A percentile compares a stretch with the other conserved stretches of the same genome.
These are phyloP conservation scores for Glaciozyma martinii DNA, from an alignment of 768 basidiomycete genomes.

Conservation along the genomic window DNA sequence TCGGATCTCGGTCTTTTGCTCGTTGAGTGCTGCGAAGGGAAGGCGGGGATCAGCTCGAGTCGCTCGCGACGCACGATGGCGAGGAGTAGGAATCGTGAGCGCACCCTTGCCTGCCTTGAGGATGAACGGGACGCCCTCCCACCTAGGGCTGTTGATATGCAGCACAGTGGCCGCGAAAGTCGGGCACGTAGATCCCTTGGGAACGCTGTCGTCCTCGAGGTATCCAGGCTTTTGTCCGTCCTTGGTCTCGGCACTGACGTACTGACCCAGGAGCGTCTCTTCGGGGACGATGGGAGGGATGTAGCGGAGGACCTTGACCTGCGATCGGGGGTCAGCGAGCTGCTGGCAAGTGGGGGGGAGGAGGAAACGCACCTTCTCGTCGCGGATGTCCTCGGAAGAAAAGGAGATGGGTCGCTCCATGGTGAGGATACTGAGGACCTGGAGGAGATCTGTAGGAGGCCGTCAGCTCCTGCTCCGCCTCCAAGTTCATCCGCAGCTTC, in stretches of 20 bases:
- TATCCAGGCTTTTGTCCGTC: constrained; percentile 92
- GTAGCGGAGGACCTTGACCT: constrained; percentile 92
- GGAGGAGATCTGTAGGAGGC: constrained; percentile 67
- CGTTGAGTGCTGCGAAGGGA: constrained; percentile 68
- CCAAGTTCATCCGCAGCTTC: too few species aligned
- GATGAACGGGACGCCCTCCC: constrained; percentile 99
- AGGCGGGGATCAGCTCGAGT: background rate
- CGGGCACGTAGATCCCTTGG: constrained; percentile 81
- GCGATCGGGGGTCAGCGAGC: constrained; percentile 1
- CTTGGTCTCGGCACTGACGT: constrained; percentile 58
- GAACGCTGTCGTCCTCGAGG: constrained; percentile 91
- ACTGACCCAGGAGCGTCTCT: constrained; percentile 89
- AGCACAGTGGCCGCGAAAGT: constrained; percentile 86
- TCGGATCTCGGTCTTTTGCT: constrained; percentile 96
- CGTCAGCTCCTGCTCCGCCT: background rate
- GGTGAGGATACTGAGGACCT: constrained; percentile 86
- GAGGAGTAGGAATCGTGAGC: too few species aligned
- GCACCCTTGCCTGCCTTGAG: constrained; percentile 94
- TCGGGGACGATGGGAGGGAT: constrained; percentile 69
- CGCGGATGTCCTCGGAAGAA: constrained; percentile 90
- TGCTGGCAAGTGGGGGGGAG: background rate
- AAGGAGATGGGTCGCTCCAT: constrained; percentile 99
- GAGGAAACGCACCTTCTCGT: constrained; percentile 69
- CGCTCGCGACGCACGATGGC: too few species aligned
- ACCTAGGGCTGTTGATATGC: constrained; percentile 88